phyloP scores from a whole-genome alignment of 148 eudicot genomes.

The Chenopodium quinoa region DNA sequence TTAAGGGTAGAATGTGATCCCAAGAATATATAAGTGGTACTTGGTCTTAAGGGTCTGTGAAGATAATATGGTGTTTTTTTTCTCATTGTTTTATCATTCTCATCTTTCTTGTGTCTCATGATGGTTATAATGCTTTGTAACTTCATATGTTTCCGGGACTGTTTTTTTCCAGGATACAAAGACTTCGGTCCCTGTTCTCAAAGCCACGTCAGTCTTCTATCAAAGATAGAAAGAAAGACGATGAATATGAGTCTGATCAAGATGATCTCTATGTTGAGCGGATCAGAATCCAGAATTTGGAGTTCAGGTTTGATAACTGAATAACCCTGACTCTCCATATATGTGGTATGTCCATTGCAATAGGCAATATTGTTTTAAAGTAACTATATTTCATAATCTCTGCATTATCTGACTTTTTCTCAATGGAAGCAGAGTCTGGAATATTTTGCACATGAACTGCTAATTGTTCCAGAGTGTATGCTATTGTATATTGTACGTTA shows the following conservation, averaged over 20 bases:
- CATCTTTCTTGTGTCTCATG: neutral
- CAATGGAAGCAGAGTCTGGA: neutral
- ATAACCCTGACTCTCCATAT: slow-evolving; percentile 9
- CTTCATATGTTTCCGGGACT: neutral
- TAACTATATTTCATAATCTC: neutral
- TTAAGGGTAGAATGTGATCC: neutral
- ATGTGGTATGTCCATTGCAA: neutral
- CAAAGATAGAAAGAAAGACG: slow-evolving; percentile 59
- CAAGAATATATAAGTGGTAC: neutral
- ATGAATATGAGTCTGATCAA: slow-evolving; percentile 51
- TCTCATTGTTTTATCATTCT: neutral
- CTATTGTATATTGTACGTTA: neutral
- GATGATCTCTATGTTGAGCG: slow-evolving; percentile 70
- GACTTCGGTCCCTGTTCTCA: slow-evolving; percentile 44
- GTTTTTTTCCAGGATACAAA: slow-evolving; percentile 50
- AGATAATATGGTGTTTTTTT: neutral
- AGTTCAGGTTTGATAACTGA: slow-evolving; percentile 52
- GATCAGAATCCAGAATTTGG: slow-evolving; percentile 83
- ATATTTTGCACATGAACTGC: neutral
- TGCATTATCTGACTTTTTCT: neutral
- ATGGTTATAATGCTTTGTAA: neutral
- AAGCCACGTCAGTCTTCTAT: slow-evolving; percentile 36
- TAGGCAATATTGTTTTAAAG: neutral
- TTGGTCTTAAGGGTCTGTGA: neutral
- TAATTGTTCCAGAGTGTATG: neutral